Percentiles rank a stretch among this genome's conserved stretches.
Evolutionary conservation across 768 basidiomycete genomes (phyloP).

Genomic region (Boletellus ananiceps): DNA sequence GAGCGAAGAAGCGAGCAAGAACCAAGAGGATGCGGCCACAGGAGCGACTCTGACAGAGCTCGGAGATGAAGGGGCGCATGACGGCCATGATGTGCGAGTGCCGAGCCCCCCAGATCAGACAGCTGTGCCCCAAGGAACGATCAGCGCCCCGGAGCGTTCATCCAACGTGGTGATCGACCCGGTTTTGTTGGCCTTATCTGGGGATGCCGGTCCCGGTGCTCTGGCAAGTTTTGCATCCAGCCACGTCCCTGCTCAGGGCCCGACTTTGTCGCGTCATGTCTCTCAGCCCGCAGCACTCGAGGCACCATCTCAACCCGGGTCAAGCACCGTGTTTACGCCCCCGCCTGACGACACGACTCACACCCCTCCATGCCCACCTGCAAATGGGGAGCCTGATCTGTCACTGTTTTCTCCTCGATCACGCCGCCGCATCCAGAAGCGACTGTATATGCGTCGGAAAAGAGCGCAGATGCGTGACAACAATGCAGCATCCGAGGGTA

Average conservation of each 20-base stretch:
- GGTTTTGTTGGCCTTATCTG: conserved; percentile 24
- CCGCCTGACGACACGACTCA: neutral
- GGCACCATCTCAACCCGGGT: neutral
- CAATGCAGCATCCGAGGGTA: conserved; percentile 5
- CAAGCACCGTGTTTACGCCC: neutral
- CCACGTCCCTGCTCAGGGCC: neutral
- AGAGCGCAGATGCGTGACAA: conserved; percentile 48
- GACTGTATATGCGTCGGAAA: conserved; percentile 69
- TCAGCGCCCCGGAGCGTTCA: neutral
- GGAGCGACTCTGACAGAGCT: neutral
- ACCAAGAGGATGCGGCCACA: conserved; percentile 9
- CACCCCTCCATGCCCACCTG: neutral
- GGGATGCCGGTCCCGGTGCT: conserved; percentile 1
- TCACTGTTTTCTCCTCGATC: conserved; percentile 41
- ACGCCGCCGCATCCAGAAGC: conserved; percentile 54
- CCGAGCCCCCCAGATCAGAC: neutral
- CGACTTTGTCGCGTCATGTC: neutral
- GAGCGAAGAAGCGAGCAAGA: conserved; percentile 21
- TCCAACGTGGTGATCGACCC: conserved; percentile 30
- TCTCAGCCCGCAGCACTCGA: neutral
- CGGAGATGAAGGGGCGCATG: conserved; percentile 4
- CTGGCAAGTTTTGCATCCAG: neutral
- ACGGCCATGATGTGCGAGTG: neutral
- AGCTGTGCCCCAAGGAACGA: neutral
- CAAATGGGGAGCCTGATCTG: conserved; percentile 13